Base-by-base conservation (phyloP, 2,329 filamentous ascomycete genomes). In the Diaporthe ilicicola region DNA sequence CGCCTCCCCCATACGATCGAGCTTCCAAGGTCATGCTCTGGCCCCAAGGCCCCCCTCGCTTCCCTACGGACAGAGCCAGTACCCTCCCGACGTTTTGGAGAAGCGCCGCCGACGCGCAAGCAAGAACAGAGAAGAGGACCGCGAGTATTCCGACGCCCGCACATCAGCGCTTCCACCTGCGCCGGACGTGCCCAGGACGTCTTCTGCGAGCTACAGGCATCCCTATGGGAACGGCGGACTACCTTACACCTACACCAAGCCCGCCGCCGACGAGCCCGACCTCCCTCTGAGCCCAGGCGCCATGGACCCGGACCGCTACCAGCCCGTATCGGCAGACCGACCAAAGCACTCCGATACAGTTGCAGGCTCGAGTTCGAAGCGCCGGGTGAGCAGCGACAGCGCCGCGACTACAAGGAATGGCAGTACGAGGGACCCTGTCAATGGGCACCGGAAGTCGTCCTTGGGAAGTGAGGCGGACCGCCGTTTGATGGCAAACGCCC, bases 401-500 rank as follows among this genome's bases (percentile, higher is more conserved):
- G 73, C 53, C 17, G 64, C 74, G n/a, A 50, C 74, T n/a, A 73
- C 71, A 59, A 75, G 72, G 56, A 75, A 75, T n/a, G 75, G 73
- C 32, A 76, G 76, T 27, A 74, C 76, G 56, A 77, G 74, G 39
- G 77, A 76, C 29, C 75, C 77, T 22, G 62, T 75, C 37, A 79
- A 78, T 34, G 77, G 76, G 51, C 74, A 79, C 71, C 75, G 79
- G 76, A 83, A 79, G 77, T 78, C 80, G 24, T 83, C 85, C 6
- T 70, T 78, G 51, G 80, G 75, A 64, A 81, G 78, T 73, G 82
- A 80, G 65, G 78, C 80, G 66, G 82, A 84, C 75, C 83, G 85
- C 74, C 82, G 85, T 85, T 85, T 86, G 83, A 90, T 93, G 82
- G 93, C 95, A 77, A 88, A 92, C 70, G 92, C 97, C 79, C 90